Percentiles rank a stretch among this genome's conserved stretches.
These are phyloP conservation scores for Pythium pyrilobum DNA, from an alignment of 352 stramenopile species.

Conservation along the genomic window DNA sequence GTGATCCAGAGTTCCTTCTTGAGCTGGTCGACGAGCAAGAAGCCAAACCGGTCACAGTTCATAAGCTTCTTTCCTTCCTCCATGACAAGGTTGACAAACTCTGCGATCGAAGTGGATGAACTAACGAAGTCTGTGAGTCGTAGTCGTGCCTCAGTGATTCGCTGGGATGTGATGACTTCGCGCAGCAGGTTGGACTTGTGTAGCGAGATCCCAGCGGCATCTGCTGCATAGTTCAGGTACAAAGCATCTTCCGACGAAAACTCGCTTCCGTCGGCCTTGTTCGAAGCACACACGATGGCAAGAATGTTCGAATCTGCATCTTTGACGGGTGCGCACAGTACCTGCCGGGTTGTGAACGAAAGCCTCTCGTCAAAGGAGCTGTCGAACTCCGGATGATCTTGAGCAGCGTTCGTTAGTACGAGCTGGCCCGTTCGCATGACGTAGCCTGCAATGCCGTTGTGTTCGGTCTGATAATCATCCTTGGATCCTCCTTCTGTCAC, in stretches of 20 bases:
- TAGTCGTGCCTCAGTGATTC: conserved; percentile 22
- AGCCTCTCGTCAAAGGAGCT: conserved; percentile 22
- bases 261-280: conserved; percentile 26
- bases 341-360: conserved; percentile 20
- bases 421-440: conserved; percentile 30
- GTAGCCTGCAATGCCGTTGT: conserved; percentile 26
- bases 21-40: conserved; percentile 54
- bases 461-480: conserved; percentile 32
- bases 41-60: conserved; percentile 55
- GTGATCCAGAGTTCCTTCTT: conserved; percentile 74
- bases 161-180: conserved; percentile 30
- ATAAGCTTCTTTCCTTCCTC: conserved; percentile 50
- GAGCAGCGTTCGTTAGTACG: conserved; percentile 26
- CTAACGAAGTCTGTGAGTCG: conserved; percentile 33
- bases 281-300: conserved; percentile 29
- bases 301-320: conserved; percentile 22
- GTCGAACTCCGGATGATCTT: conserved; percentile 29
- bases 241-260: conserved; percentile 31
- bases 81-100: conserved; percentile 55
- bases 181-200: conserved; percentile 34
- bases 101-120: conserved; percentile 38
- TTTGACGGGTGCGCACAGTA: conserved; percentile 32
- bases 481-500: conserved; percentile 1
- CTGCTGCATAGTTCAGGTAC: conserved; percentile 32
- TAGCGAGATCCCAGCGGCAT: conserved; percentile 30